phyloP scores from a whole-genome alignment of 2,329 filamentous ascomycete genomes.

The Fusarium lateritium region DNA sequence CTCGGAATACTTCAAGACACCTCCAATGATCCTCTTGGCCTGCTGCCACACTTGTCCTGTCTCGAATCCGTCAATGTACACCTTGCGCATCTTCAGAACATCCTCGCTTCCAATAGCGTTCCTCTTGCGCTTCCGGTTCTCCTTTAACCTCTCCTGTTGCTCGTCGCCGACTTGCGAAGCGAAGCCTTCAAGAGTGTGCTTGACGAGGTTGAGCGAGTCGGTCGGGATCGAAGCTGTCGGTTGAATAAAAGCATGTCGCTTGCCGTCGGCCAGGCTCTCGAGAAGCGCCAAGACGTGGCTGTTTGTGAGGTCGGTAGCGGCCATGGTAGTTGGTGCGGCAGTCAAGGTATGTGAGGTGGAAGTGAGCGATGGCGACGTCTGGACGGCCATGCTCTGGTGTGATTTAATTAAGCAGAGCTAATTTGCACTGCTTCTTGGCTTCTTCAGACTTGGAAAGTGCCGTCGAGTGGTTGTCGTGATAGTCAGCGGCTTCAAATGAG shows the following conservation, averaged over 20 bases:
- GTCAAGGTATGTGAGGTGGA: slow-evolving; percentile 76
- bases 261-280: slow-evolving; percentile 69
- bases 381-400: slow-evolving; percentile 54
- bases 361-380: slow-evolving; percentile 72
- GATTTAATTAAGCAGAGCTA: slow-evolving; percentile 29
- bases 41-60: slow-evolving; percentile 96
- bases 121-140: slow-evolving; percentile 84
- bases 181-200: slow-evolving; percentile 83
- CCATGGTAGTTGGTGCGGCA: slow-evolving; percentile 62
- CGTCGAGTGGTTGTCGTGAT: slow-evolving; percentile 15
- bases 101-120: slow-evolving; percentile 64
- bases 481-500: slow-evolving; percentile 21
- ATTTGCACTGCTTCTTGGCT: slow-evolving; percentile 26
- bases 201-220: slow-evolving; percentile 81
- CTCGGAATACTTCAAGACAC: slow-evolving; percentile 65
- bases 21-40: slow-evolving; percentile 82
- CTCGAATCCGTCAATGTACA: slow-evolving; percentile 90
- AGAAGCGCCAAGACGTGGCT: slow-evolving; percentile 66
- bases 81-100: slow-evolving; percentile 82
- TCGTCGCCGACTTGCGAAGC: slow-evolving; percentile 80
- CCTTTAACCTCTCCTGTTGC: slow-evolving; percentile 77
- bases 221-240: slow-evolving; percentile 77
- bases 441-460: not conserved
- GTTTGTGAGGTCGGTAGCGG: slow-evolving; percentile 53
- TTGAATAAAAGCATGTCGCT: slow-evolving; percentile 83